Percentiles rank a stretch among this genome's conserved stretches.
phyloP scores from a whole-genome alignment of 371 early-diverging fungal species.

The Mucor lusitanicus region DNA sequence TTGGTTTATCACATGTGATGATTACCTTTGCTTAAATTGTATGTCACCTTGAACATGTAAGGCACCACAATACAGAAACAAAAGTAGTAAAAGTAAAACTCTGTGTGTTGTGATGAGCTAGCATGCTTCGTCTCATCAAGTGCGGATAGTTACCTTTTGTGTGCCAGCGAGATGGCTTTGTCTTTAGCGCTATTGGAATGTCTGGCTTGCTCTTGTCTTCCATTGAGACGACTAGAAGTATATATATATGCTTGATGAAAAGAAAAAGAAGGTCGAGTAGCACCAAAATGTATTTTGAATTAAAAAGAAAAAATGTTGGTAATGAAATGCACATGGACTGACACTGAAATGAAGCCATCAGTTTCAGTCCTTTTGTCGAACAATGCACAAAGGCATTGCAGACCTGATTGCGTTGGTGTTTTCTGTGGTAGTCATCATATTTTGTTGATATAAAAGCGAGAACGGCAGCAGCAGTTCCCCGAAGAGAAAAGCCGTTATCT shows the following conservation, averaged over 20 bases:
- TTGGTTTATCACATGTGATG: background rate
- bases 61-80: conserved; percentile 58
- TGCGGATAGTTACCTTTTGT: conserved; percentile 27
- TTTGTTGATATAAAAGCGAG: too few species aligned
- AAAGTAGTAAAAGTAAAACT: conserved; percentile 77
- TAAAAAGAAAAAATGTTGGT: background rate
- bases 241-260: background rate
- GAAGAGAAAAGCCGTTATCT: too few species aligned
- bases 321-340: background rate
- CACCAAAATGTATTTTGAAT: background rate
- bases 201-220: background rate
- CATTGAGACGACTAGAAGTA: background rate
- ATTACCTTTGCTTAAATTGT: conserved; percentile 60
- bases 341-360: background rate
- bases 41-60: conserved; percentile 68
- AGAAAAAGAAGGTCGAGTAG: background rate
- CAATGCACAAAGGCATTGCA: too few species aligned
- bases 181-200: background rate
- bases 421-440: too few species aligned
- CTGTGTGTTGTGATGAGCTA: conserved; percentile 21
- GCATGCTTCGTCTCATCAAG: too few species aligned
- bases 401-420: too few species aligned
- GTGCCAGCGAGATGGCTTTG: conserved; percentile 36
- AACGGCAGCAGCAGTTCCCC: too few species aligned
- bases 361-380: background rate